Conservation (phyloP, 345 rosid genomes). For the Isatis tinctoria region DNA sequence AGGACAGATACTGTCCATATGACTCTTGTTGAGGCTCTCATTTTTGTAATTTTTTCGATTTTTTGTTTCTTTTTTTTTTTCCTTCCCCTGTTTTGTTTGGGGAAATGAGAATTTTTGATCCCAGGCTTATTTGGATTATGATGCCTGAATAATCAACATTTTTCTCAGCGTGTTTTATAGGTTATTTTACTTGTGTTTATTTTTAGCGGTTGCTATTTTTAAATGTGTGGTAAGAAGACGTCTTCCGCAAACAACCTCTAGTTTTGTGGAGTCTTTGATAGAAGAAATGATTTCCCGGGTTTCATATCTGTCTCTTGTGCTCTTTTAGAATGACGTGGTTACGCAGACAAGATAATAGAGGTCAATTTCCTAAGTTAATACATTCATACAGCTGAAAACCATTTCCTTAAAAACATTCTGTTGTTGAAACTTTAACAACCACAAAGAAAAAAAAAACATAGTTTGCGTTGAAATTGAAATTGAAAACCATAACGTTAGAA, state of each 20-base stretch:
- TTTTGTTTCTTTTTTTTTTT: background rate
- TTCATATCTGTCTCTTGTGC: slow-evolving; percentile 12
- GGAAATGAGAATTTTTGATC: slow-evolving; percentile 12
- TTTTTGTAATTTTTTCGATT: background rate
- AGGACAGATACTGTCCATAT: slow-evolving; percentile 34
- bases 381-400: background rate
- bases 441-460: background rate
- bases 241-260: slow-evolving; percentile 8
- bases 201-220: slow-evolving; percentile 24
- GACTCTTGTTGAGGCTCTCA: slow-evolving; percentile 31
- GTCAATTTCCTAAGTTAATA: background rate
- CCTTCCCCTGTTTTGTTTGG: slow-evolving; percentile 16
- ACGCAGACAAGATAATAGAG: background rate
- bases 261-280: slow-evolving; percentile 13
- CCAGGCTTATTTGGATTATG: slow-evolving; percentile 20
- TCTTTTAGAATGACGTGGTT: slow-evolving; percentile 8
- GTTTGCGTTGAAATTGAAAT: background rate
- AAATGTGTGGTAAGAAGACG: slow-evolving; percentile 29
- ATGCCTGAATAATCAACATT: slow-evolving; percentile 18
- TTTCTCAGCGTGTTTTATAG: slow-evolving; percentile 9
- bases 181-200: slow-evolving; percentile 11
- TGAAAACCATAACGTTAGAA: no score
- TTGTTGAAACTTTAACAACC: background rate
- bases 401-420: background rate
- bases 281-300: background rate